A percentile compares a stretch with the other conserved stretches of the same genome.
Conservation (phyloP, 371 early-diverging fungal genomes). For the Gilbertella persicaria region DNA sequence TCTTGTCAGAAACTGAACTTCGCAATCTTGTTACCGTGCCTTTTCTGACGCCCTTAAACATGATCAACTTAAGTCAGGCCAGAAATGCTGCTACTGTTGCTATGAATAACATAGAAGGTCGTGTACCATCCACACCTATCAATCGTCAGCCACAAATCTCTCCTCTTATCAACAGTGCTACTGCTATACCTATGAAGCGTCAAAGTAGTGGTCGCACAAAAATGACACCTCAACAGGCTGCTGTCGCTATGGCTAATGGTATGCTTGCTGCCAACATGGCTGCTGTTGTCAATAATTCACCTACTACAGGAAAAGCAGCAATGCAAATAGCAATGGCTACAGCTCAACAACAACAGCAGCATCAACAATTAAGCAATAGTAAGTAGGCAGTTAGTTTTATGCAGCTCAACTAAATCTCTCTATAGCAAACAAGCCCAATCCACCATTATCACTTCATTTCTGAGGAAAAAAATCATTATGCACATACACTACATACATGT, state of each 20-base stretch:
- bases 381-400: background rate
- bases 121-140: background rate
- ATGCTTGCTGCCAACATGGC: conserved; percentile 53
- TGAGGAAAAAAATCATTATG: conserved; percentile 1
- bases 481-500: too few relatives aligned
- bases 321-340: conserved; percentile 42
- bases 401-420: background rate
- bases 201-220: conserved; percentile 36
- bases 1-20: conserved; percentile 56
- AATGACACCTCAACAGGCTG: conserved; percentile 49
- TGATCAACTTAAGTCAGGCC: conserved; percentile 21
- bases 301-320: conserved; percentile 29
- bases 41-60: conserved; percentile 34
- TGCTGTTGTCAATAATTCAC: conserved; percentile 35
- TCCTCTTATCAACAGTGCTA: background rate
- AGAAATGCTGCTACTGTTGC: conserved; percentile 14
- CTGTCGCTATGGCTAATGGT: conserved; percentile 48
- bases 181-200: conserved; percentile 36
- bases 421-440: conserved; percentile 15
- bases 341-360: conserved; percentile 29
- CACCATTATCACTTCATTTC: conserved; percentile 22
- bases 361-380: conserved; percentile 13
- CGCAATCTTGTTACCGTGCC: conserved; percentile 49
- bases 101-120: background rate
- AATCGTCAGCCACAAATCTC: background rate